Conservation (phyloP, 2,329 filamentous ascomycete species). For the Epichloe aotearoae region DNA sequence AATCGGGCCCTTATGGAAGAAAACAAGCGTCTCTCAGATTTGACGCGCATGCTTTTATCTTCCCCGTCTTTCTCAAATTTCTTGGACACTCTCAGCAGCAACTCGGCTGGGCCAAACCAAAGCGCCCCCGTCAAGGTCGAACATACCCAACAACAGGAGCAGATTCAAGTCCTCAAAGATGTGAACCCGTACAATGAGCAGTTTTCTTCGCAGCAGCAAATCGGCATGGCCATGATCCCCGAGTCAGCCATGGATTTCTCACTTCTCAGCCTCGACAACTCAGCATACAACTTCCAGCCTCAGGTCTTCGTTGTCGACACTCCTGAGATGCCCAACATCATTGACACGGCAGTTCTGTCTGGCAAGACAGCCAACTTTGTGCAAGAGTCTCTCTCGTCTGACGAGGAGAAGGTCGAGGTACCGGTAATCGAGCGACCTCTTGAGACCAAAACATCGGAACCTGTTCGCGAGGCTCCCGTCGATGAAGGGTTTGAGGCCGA, state of each 20-base stretch:
- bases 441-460: slow-evolving; percentile 20
- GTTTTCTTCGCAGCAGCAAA: slow-evolving; percentile 48
- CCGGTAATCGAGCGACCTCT: slow-evolving; percentile 37
- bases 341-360: slow-evolving; percentile 51
- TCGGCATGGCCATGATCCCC: slow-evolving; percentile 72
- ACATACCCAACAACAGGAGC: slow-evolving; percentile 25
- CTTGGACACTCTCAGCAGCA: slow-evolving; percentile 55
- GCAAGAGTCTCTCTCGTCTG: slow-evolving; percentile 28
- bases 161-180: slow-evolving; percentile 49
- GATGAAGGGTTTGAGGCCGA: slow-evolving; percentile 51
- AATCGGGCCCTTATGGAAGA: slow-evolving; percentile 75
- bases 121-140: slow-evolving; percentile 24
- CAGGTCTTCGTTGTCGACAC: slow-evolving; percentile 64
- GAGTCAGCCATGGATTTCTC: slow-evolving; percentile 66
- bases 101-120: slow-evolving; percentile 33
- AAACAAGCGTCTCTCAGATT: slow-evolving; percentile 65
- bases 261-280: slow-evolving; percentile 47
- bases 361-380: slow-evolving; percentile 53
- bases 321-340: slow-evolving; percentile 46
- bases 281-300: slow-evolving; percentile 49
- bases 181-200: slow-evolving; percentile 46
- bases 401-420: slow-evolving; percentile 44
- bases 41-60: slow-evolving; percentile 69
- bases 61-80: slow-evolving; percentile 75
- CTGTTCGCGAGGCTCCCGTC: slow-evolving; percentile 14